phyloP scores from a whole-genome alignment of 192 early-diverging fungal genomes.

The Coemansia sp. region DNA sequence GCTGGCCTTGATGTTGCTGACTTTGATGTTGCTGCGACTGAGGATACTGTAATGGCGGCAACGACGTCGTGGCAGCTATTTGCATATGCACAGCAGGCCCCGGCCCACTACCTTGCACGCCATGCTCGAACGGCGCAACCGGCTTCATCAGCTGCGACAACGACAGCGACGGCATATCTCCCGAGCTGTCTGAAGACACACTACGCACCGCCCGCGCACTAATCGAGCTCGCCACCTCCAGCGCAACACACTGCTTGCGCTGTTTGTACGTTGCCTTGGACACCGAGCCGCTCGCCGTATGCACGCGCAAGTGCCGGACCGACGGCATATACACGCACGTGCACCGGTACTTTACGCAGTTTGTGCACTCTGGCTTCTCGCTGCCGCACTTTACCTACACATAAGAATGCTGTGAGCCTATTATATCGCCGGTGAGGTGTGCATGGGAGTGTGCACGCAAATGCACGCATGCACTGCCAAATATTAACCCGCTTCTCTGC shows the following conservation, averaged over 20 bases:
- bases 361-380: constrained; percentile 47
- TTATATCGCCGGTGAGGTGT: not conserved
- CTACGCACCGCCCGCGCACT: not conserved
- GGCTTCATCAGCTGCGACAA: constrained; percentile 46
- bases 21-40: not conserved
- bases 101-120: constrained; percentile 2
- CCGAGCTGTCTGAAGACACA: not conserved
- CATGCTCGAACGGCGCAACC: constrained; percentile 15
- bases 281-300: constrained; percentile 9
- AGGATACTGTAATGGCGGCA: constrained; percentile 1
- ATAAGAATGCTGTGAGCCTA: not conserved
- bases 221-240: constrained; percentile 7
- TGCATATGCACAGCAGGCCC: constrained; percentile 4
- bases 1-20: not conserved
- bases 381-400: constrained; percentile 51
- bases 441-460: constrained; percentile 1
- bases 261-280: constrained; percentile 15
- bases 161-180: constrained; percentile 15
- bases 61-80: constrained; percentile 9
- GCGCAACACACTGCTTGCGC: constrained; percentile 11
- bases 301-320: constrained; percentile 30
- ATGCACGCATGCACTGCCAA: constrained; percentile 2
- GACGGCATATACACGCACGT: constrained; percentile 42
- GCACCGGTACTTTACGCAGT: constrained; percentile 49
- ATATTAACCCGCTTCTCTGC: not conserved